Conservation (phyloP, 1,139 yeast species). For the Geotrichum reessii region DNA sequence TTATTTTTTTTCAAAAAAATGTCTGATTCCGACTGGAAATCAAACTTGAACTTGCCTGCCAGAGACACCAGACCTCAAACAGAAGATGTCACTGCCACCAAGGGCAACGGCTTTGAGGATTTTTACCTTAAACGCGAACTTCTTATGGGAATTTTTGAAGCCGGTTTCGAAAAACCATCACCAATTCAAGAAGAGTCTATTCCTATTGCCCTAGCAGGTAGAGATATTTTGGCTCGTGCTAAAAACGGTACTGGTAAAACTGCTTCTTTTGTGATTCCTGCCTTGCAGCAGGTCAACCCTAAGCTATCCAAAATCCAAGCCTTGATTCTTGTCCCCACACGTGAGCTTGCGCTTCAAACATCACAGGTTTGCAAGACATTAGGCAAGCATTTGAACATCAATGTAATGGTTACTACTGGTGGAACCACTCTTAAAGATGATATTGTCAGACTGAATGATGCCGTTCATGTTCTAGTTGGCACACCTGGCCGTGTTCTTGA, state of each 20-base stretch:
- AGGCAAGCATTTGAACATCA: slow-evolving; percentile 86
- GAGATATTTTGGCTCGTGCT: slow-evolving; percentile 96
- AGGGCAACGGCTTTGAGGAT: slow-evolving; percentile 89
- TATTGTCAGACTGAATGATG: slow-evolving; percentile 83
- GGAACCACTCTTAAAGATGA: slow-evolving; percentile 95
- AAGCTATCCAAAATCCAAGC: slow-evolving; percentile 82
- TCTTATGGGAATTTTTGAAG: slow-evolving; percentile 97
- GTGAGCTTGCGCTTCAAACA: slow-evolving; percentile 94
- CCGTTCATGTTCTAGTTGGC: slow-evolving; percentile 87
- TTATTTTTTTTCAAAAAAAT: no score
- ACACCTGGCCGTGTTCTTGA: slow-evolving; percentile 97
- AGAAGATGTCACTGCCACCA: slow-evolving; percentile 88
- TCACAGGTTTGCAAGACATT: slow-evolving; percentile 96
- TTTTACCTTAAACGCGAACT: slow-evolving; percentile 86
- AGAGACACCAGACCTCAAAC: slow-evolving; percentile 93
- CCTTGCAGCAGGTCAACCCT: slow-evolving; percentile 79
- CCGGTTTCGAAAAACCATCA: slow-evolving; percentile 96
- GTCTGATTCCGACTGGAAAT: slow-evolving; percentile 55
- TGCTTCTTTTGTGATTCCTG: slow-evolving; percentile 89
- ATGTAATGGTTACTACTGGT: slow-evolving; percentile 98
- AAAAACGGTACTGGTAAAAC: slow-evolving; percentile 98
- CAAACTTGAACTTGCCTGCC: slow-evolving; percentile 64
- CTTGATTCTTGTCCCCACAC: slow-evolving; percentile 82
- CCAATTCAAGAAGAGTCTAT: slow-evolving; percentile 98
- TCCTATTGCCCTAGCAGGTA: slow-evolving; percentile 91